Evolutionary conservation across 2,329 filamentous ascomycete genomes (phyloP).

Genomic region (Calonectria henricotiae): DNA sequence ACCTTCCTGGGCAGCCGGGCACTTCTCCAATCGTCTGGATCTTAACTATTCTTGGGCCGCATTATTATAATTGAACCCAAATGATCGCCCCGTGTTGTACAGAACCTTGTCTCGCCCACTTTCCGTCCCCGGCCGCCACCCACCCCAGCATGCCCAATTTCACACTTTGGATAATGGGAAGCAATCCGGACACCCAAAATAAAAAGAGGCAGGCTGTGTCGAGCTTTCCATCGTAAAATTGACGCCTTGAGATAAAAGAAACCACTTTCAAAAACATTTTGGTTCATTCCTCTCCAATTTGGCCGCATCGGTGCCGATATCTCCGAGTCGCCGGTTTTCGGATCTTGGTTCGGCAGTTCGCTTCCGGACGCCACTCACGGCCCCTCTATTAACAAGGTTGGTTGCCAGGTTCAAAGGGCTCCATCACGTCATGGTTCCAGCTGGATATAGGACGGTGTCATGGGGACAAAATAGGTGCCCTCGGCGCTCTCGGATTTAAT

Average conservation of each 20-base stretch:
- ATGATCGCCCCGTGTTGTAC: background rate
- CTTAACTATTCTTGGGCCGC: no score
- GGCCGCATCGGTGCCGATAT: constrained; percentile 30
- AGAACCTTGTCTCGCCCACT: constrained; percentile 22
- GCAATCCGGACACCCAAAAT: background rate
- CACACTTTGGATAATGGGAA: background rate
- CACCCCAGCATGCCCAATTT: background rate
- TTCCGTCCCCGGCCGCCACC: constrained; percentile 15
- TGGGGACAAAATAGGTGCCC: constrained; percentile 3
- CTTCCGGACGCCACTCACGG: constrained; percentile 23
- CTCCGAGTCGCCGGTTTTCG: constrained; percentile 21
- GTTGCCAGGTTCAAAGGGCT: constrained; percentile 8
- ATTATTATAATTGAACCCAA: background rate
- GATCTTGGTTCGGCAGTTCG: background rate
- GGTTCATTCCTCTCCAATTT: background rate
- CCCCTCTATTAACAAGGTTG: constrained; percentile 14
- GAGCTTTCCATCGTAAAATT: background rate
- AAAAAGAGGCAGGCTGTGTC: no score
- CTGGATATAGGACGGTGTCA: background rate
- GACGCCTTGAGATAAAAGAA: background rate
- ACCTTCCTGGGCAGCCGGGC: background rate
- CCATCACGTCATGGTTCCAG: constrained; percentile 31
- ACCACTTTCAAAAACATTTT: background rate
- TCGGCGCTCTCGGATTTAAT: constrained; percentile 34
- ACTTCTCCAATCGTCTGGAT: background rate